Percentiles rank a stretch among this genome's conserved stretches.
phyloP scores from a whole-genome alignment of 768 basidiomycete genomes.

The Filobasidium floriforme region DNA sequence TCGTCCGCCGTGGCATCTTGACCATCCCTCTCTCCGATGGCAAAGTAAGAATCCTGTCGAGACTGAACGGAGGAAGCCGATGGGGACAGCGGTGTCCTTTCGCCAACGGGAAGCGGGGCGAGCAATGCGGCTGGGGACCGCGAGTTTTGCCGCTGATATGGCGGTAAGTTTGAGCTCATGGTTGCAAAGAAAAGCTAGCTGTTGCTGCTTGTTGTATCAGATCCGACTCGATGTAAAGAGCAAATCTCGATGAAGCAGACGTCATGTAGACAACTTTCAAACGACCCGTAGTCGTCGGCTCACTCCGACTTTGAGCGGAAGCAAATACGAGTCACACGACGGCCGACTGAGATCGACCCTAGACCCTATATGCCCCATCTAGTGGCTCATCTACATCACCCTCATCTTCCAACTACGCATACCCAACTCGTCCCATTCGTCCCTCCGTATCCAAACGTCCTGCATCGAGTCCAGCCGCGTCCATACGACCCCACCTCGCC shows the following conservation, averaged over 20 bases:
- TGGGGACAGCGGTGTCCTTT: not conserved
- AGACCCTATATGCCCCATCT: too few relatives aligned
- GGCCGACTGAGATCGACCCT: too few relatives aligned
- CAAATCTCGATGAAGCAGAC: too few relatives aligned
- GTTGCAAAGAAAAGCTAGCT: too few relatives aligned
- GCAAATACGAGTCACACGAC: too few relatives aligned
- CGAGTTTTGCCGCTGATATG: not conserved
- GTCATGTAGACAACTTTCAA: too few relatives aligned
- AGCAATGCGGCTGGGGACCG: conserved; percentile 26
- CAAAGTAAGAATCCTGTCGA: not conserved
- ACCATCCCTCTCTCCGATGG: not conserved
- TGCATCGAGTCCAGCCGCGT: conserved; percentile 82
- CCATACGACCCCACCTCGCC: conserved; percentile 90
- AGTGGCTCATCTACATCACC: conserved; percentile 14
- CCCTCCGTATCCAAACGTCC: conserved; percentile 78
- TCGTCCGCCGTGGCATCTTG: not conserved
- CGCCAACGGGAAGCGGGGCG: not conserved
- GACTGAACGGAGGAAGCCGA: not conserved
- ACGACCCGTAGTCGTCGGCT: too few relatives aligned
- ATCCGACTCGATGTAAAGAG: too few relatives aligned
- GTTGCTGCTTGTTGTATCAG: too few relatives aligned
- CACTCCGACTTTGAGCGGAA: too few relatives aligned
- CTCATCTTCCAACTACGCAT: conserved; percentile 46
- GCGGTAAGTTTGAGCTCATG: too few relatives aligned
- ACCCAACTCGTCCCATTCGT: conserved; percentile 60